These are phyloP conservation scores for Salix dunnii DNA, from an alignment of 345 rosid species.

Conservation along the genomic window DNA sequence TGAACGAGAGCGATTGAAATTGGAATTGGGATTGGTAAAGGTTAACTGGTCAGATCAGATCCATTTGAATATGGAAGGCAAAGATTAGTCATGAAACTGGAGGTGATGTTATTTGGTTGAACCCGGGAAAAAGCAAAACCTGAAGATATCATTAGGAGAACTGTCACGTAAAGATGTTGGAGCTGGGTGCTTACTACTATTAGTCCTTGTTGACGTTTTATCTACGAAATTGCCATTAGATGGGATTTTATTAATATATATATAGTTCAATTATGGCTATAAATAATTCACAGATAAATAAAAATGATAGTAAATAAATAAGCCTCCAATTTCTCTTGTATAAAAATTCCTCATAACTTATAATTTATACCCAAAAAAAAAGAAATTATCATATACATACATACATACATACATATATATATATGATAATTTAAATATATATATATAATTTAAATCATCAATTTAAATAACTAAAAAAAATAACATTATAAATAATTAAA, in stretches of 20 bases:
- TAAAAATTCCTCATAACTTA: no score
- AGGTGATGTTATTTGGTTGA: not conserved
- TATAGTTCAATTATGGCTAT: not conserved
- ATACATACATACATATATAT: no score
- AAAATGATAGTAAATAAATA: no score
- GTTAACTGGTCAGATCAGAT: not conserved
- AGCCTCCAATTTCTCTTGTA: not conserved
- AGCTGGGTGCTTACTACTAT: not conserved
- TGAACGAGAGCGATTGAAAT: not conserved
- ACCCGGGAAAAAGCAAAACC: not conserved
- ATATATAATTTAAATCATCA: no score
- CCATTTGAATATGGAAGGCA: not conserved
- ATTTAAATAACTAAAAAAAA: not conserved
- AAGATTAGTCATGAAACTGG: not conserved
- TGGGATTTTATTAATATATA: not conserved
- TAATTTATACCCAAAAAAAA: no score
- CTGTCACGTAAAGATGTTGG: not conserved
- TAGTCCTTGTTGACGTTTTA: not conserved
- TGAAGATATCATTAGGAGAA: not conserved
- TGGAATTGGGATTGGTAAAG: not conserved
- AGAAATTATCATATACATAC: no score
- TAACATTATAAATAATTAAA: not conserved
- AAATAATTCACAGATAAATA: no score
- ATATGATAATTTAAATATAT: no score
- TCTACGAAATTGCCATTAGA: not conserved